These are phyloP conservation scores for Alternaria dauci DNA, from an alignment of 2,329 filamentous ascomycete species.

Conservation along the genomic window DNA sequence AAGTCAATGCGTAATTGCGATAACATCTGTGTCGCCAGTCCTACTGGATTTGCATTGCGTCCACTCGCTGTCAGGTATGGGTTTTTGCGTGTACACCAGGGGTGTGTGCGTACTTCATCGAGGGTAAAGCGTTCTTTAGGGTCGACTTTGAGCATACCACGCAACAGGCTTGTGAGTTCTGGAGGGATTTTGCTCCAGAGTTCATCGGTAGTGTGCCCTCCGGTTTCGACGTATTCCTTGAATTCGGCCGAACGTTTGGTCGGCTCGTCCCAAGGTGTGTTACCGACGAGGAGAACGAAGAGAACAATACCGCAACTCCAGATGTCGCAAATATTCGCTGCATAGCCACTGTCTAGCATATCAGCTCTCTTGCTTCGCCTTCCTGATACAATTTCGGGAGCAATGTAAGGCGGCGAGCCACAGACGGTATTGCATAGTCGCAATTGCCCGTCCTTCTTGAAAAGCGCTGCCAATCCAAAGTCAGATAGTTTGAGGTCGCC, in stretches of 20 bases:
- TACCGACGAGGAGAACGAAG: conserved; percentile 92
- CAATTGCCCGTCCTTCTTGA: conserved; percentile 83
- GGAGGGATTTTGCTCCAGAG: conserved; percentile 82
- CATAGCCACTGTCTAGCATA: conserved; percentile 67
- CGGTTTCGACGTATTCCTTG: conserved; percentile 81
- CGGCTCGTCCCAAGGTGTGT: conserved; percentile 97
- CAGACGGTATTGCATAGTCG: conserved; percentile 90
- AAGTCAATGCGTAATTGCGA: conserved; percentile 91
- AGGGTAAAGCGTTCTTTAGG: conserved; percentile 80
- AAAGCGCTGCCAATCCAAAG: conserved; percentile 94
- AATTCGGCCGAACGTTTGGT: conserved; percentile 88
- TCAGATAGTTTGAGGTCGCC: conserved; percentile 95
- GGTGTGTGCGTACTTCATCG: conserved; percentile 84
- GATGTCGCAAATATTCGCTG: conserved; percentile 84
- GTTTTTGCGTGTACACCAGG: conserved; percentile 91
- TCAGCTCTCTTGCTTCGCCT: conserved; percentile 58
- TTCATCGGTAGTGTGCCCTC: conserved; percentile 82
- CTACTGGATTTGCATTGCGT: conserved; percentile 77
- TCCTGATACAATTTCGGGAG: conserved; percentile 80
- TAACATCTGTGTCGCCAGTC: conserved; percentile 93
- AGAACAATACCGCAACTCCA: conserved; percentile 99
- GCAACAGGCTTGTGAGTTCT: conserved; percentile 79
- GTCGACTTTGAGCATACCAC: conserved; percentile 92
- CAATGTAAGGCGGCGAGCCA: conserved; percentile 96
- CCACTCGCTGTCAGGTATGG: conserved; percentile 77